These are phyloP conservation scores for Avena atlantica DNA, from an alignment of 176 grass and related monocot species.

Conservation along the genomic window DNA sequence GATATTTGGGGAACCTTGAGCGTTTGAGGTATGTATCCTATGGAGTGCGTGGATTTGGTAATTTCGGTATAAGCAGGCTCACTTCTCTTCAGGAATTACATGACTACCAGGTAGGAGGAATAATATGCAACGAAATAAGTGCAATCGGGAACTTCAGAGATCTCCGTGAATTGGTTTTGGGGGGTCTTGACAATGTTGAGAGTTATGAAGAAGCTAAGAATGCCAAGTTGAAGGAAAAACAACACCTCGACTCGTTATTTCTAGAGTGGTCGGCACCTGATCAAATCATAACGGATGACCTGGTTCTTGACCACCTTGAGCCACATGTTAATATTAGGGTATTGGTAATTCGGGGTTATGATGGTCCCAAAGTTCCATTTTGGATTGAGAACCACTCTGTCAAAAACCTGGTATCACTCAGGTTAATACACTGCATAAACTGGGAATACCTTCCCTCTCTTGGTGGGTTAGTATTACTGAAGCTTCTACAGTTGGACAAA, in stretches of 20 bases:
- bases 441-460: not conserved
- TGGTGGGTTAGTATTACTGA: not conserved
- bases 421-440: not conserved
- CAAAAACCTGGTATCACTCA: not conserved
- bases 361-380: not conserved
- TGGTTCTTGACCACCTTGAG: conserved; percentile 9
- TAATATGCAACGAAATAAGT: not conserved
- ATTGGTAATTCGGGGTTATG: not conserved
- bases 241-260: not conserved
- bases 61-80: not conserved
- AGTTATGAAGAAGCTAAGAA: not conserved
- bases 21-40: not conserved
- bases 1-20: not conserved
- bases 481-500: accelerated
- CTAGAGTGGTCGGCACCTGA: not conserved
- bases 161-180: not conserved
- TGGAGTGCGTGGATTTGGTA: not conserved
- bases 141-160: not conserved
- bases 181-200: not conserved
- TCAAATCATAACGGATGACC: not conserved
- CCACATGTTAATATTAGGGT: not conserved
- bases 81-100: not conserved
- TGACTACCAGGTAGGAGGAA: accelerated
- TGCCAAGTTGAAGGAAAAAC: conserved; percentile 28
- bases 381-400: conserved; percentile 2